Evolutionary conservation across 768 basidiomycete species (phyloP), one percentile per base, ranked within the genome.

Genomic region (Multifurca ochricompacta): DNA sequence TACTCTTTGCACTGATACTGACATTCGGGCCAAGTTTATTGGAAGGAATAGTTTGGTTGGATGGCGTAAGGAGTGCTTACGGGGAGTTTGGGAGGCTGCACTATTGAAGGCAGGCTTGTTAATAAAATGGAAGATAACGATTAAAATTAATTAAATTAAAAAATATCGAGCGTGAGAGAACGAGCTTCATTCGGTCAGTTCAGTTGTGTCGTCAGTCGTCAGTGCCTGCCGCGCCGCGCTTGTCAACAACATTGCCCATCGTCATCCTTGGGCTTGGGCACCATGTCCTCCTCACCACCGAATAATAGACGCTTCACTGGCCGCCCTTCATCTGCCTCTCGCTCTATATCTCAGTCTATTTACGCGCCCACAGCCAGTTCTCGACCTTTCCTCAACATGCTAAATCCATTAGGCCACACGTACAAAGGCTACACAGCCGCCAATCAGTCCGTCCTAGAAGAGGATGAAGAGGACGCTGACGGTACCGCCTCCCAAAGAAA

Each of bases 361-460:
- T 69, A 67, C 37, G 66, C 67, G 6, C 64, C 66, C 41, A 71
- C 72, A n/a, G 79, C 83, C 28, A 77, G 71, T 64, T 88, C 87
- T 31, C 80, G 83, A 30, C 84, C 87, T 1, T 89, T 91, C 64
- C 81, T 91, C 62, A 82, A 80, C 68, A 81, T 87, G 77, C 73
- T 92, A 32, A 91, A 91, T 66, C 87, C 89, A 34, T 83, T 87
- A 76, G 80, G 79, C 58, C 78, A 81, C 59, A 70, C 76, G 30
- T 81, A 90, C 65, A 81, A 82, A 58, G 89, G 87, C 6, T 92
- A 92, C 66, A 73, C 74, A 16, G 85, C 81, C 59, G 85, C 86
- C 30, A 82, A 75, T 64, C 85, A 87, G 65, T 83, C 80, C 27
- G 71, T 85, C 3, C 68, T 78, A 16, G 83, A 90, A 62, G 88